Conservation (phyloP, 2,329 filamentous ascomycete species). For the Fusarium piperis region DNA sequence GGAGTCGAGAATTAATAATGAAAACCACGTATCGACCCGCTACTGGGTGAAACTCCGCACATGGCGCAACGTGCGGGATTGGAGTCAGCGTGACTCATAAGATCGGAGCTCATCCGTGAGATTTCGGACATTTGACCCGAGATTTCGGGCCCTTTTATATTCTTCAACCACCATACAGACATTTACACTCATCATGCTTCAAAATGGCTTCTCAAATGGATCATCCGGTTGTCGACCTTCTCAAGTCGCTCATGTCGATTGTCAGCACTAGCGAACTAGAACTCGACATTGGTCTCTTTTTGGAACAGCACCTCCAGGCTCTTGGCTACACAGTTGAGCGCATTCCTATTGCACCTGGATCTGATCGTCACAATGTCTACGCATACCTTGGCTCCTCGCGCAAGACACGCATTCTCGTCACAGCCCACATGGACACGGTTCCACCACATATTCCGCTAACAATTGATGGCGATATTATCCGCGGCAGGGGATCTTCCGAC, state of each 20-base stretch:
- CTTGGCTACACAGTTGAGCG: slow-evolving; percentile 50
- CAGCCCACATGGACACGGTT: slow-evolving; percentile 80
- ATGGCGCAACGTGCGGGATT: not conserved
- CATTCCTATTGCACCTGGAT: slow-evolving; percentile 45
- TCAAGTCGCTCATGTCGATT: slow-evolving; percentile 49
- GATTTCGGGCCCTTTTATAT: not conserved
- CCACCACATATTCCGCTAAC: slow-evolving; percentile 74
- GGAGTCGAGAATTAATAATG: not conserved
- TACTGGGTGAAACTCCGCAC: not conserved
- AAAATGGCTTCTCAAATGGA: slow-evolving; percentile 11
- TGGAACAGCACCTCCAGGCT: slow-evolving; percentile 43
- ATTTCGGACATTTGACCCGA: not conserved
- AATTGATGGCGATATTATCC: slow-evolving; percentile 55
- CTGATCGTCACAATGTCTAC: slow-evolving; percentile 51
- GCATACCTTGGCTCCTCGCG: slow-evolving; percentile 49
- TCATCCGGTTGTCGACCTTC: slow-evolving; percentile 42
- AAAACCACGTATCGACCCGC: not conserved
- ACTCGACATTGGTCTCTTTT: slow-evolving; percentile 47
- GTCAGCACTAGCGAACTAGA: slow-evolving; percentile 51
- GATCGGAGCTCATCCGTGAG: not conserved
- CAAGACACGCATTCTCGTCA: slow-evolving; percentile 45
- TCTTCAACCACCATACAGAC: not conserved
- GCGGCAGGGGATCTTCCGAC: slow-evolving; percentile 75
- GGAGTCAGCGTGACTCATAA: not conserved
- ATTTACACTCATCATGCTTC: not conserved